Evolutionary conservation across 306 rosid genomes (phyloP).

Genomic region (Rosa chinensis): DNA sequence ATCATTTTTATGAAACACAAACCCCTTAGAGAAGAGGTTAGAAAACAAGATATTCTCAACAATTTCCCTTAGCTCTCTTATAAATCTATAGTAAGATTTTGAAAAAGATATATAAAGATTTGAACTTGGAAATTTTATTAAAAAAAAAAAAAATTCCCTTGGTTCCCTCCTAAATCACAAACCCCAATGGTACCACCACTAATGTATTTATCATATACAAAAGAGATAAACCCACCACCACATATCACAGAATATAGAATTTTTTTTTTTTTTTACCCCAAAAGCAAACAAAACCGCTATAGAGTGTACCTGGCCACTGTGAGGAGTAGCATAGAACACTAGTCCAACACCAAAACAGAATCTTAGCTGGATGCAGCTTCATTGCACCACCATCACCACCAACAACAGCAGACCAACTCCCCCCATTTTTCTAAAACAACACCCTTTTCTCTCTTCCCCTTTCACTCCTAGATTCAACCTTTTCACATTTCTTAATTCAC

Average conservation of each 20-base stretch:
- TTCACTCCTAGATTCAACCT: constrained; percentile 10
- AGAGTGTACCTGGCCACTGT: not conserved
- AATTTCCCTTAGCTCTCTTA: too few species aligned
- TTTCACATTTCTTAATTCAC: constrained; percentile 8
- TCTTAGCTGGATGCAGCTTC: constrained; percentile 84
- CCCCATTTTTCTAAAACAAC: constrained; percentile 6
- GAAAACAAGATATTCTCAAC: too few species aligned
- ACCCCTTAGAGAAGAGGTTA: too few species aligned
- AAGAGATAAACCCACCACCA: not conserved
- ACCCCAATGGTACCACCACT: too few species aligned
- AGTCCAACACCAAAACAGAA: constrained; percentile 37
- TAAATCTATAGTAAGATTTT: too few species aligned
- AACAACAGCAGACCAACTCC: constrained; percentile 28
- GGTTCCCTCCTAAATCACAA: too few species aligned
- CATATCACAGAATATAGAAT: not conserved
- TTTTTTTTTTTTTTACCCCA: too few species aligned
- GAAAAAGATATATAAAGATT: too few species aligned
- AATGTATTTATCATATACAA: not conserved
- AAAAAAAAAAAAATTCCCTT: too few species aligned
- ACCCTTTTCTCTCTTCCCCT: constrained; percentile 22
- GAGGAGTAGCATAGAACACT: not conserved
- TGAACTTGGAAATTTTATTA: too few species aligned
- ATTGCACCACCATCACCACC: constrained; percentile 18
- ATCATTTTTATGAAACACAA: too few species aligned
- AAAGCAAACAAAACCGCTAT: not conserved